Conservation (phyloP, 352 stramenopile species). For the Phytophthora hybrid region DNA sequence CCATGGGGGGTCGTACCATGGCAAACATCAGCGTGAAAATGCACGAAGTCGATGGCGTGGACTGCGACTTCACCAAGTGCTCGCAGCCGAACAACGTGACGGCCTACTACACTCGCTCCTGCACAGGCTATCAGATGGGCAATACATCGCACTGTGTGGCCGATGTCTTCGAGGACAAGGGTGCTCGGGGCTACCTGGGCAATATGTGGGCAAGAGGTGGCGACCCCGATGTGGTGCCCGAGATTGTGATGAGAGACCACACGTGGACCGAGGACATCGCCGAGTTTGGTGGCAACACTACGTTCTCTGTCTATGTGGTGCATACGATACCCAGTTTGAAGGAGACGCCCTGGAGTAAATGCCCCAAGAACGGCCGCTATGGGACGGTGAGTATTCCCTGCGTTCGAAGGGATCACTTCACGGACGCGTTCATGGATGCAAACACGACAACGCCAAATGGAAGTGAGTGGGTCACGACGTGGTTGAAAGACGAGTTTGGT, state of each 20-base stretch:
- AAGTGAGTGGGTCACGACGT: conserved; percentile 24
- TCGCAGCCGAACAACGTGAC: conserved; percentile 26
- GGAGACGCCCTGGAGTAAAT: conserved; percentile 20
- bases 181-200: conserved; percentile 2
- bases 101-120: conserved; percentile 30
- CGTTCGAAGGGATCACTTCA: conserved; percentile 5
- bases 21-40: conserved; percentile 30
- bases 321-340: conserved; percentile 21
- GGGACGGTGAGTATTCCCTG: conserved; percentile 30
- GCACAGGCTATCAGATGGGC: conserved; percentile 44
- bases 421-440: conserved; percentile 12
- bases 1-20: conserved; percentile 32
- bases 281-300: conserved; percentile 2
- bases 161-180: conserved; percentile 25
- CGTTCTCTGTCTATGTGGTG: conserved; percentile 32
- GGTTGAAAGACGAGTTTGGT: conserved; percentile 29
- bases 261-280: conserved; percentile 22
- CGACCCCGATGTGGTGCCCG: conserved; percentile 20
- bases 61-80: conserved; percentile 37
- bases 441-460: conserved; percentile 18
- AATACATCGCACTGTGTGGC: conserved; percentile 36
- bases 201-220: conserved; percentile 40
- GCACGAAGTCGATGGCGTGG: conserved; percentile 9
- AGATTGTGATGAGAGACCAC: conserved; percentile 33
- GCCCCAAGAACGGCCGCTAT: conserved; percentile 13